Conservation (phyloP, 345 rosid species). For the Hypericum perforatum region DNA sequence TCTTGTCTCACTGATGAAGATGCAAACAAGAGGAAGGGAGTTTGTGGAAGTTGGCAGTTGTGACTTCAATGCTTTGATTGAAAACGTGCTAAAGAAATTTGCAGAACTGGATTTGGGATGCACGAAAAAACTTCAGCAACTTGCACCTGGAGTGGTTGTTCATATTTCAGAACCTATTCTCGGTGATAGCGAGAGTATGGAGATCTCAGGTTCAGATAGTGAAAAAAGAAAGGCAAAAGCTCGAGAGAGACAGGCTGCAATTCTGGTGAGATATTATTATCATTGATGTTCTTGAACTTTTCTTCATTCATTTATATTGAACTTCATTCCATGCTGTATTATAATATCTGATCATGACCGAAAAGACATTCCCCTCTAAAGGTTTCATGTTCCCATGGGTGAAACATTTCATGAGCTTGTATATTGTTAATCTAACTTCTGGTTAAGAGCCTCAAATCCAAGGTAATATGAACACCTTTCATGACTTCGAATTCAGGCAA, state of each 20-base stretch:
- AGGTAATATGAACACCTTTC: conserved; percentile 4
- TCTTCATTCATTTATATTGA: neutral
- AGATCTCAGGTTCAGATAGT: conserved; percentile 36
- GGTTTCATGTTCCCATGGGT: too few species aligned
- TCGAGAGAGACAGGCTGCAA: conserved; percentile 76
- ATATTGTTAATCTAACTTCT: too few species aligned
- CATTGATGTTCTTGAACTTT: neutral
- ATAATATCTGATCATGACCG: too few species aligned
- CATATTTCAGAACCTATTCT: conserved; percentile 27
- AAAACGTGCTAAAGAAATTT: conserved; percentile 60
- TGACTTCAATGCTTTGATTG: conserved; percentile 64
- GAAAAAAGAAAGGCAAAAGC: conserved; percentile 84
- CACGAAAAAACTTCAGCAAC: conserved; percentile 52
- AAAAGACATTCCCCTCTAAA: too few species aligned
- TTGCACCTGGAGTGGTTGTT: conserved; percentile 67
- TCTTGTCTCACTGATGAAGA: conserved; percentile 69
- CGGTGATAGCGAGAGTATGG: conserved; percentile 16
- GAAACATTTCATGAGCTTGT: too few species aligned
- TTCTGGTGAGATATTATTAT: conserved; percentile 53
- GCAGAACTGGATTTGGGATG: conserved; percentile 61
- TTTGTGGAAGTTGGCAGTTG: conserved; percentile 54
- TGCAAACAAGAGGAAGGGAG: conserved; percentile 43
- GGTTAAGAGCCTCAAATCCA: neutral
- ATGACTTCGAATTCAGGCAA: conserved; percentile 50
- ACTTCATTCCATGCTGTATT: neutral